phyloP scores from a whole-genome alignment of 257 asterid species.

The Orobanche coerulescens region DNA sequence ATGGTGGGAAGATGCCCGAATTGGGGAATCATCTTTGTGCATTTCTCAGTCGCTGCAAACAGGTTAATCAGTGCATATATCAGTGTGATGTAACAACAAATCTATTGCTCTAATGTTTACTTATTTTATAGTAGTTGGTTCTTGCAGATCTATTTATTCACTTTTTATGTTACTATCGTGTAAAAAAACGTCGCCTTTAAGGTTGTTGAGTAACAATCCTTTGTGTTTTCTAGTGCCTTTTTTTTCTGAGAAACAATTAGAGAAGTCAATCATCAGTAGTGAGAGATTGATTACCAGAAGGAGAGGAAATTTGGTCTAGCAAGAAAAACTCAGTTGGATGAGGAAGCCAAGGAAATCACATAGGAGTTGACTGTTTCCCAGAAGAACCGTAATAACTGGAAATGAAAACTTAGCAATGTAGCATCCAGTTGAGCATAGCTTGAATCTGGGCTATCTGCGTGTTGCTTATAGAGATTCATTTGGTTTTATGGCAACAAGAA shows the following conservation, averaged over 20 bases:
- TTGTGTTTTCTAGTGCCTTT: background rate
- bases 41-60: constrained; percentile 49
- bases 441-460: too few species aligned
- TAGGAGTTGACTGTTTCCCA: background rate
- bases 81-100: background rate
- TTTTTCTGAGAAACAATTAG: background rate
- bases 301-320: background rate
- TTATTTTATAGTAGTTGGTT: background rate
- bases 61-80: constrained; percentile 29
- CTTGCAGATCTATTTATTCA: background rate
- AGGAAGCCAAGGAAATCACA: background rate
- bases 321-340: background rate
- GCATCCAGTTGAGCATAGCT: too few species aligned
- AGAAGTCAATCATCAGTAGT: background rate
- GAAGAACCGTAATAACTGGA: too few species aligned
- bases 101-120: background rate
- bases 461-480: constrained; percentile 2
- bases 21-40: constrained; percentile 61
- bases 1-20: constrained; percentile 97
- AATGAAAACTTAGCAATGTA: too few species aligned
- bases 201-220: background rate
- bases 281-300: too few species aligned
- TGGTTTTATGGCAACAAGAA: background rate
- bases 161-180: background rate
- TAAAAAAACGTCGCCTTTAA: too few species aligned